Evolutionary conservation across 257 asterid species (phyloP).

Genomic region (Nicotiana attenuata): DNA sequence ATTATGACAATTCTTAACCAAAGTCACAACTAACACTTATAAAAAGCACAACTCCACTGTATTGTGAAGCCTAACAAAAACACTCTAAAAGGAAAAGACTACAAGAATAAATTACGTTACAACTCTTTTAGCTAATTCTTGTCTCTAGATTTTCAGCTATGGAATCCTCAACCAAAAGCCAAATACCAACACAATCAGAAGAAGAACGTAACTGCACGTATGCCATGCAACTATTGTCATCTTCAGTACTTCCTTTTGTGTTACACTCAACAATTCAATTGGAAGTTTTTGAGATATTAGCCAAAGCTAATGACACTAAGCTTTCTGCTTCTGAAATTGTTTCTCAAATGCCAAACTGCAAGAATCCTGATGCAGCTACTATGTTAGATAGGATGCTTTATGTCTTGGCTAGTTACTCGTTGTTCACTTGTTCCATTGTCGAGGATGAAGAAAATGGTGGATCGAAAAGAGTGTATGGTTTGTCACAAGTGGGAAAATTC

Average conservation of each 20-base stretch:
- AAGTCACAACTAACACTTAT: not conserved
- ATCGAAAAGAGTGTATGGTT: slow-evolving; percentile 11
- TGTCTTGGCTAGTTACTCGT: slow-evolving; percentile 26
- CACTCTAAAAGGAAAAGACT: not conserved
- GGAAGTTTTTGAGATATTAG: slow-evolving; percentile 33
- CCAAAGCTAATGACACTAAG: slow-evolving; percentile 11
- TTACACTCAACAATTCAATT: slow-evolving; percentile 25
- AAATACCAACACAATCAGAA: not conserved
- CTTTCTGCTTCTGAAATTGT: slow-evolving; percentile 29
- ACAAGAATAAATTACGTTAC: no score
- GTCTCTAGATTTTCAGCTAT: not conserved
- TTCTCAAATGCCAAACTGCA: slow-evolving; percentile 12
- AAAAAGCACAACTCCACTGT: not conserved
- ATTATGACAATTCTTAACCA: not conserved
- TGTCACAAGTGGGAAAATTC: slow-evolving; percentile 24
- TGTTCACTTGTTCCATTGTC: slow-evolving; percentile 19
- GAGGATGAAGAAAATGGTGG: not conserved
- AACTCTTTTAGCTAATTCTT: not conserved
- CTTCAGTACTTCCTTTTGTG: slow-evolving; percentile 23
- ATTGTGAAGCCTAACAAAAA: not conserved
- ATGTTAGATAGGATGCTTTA: slow-evolving; percentile 39
- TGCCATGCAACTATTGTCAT: slow-evolving; percentile 22
- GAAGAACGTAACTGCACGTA: slow-evolving; percentile 20
- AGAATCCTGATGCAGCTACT: slow-evolving; percentile 15
- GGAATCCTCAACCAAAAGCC: not conserved